Conservation (phyloP, 768 basidiomycete species). For the Ephemerocybe angulata region DNA sequence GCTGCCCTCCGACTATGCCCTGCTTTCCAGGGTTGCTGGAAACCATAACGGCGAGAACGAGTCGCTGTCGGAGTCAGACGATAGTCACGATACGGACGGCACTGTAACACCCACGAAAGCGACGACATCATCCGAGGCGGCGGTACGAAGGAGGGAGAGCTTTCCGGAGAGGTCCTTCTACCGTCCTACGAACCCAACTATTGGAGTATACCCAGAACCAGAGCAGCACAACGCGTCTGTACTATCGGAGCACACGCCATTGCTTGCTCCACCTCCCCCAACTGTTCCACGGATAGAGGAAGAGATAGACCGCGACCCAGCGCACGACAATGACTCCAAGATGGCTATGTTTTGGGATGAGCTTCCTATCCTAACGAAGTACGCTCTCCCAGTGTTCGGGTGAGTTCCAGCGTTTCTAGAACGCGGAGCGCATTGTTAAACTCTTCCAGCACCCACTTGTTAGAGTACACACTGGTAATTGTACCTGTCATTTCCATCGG, state of each 20-base stretch:
- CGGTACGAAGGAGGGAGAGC: constrained; percentile 17
- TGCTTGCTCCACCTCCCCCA: constrained; percentile 47
- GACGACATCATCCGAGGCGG: constrained; percentile 4
- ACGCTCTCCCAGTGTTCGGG: constrained; percentile 72
- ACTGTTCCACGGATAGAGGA: constrained; percentile 59
- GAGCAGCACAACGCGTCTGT: constrained; percentile 1
- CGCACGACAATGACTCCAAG: constrained; percentile 28
- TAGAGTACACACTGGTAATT: constrained; percentile 85
- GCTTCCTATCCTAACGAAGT: constrained; percentile 51
- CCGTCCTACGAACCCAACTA: constrained; percentile 36
- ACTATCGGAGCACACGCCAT: constrained; percentile 52
- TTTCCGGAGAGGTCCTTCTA: constrained; percentile 28
- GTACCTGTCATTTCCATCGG: constrained; percentile 85
- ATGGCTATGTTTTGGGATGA: constrained; percentile 53
- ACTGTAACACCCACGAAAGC: constrained; percentile 6
- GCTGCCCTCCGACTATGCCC: constrained; percentile 62
- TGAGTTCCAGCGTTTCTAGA: constrained; percentile 29
- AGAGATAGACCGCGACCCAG: constrained; percentile 32
- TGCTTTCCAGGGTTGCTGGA: constrained; percentile 50
- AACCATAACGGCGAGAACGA: constrained; percentile 20
- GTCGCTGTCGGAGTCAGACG: constrained; percentile 17
- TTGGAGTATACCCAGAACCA: constrained; percentile 23
- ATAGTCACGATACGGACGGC: constrained; percentile 8
- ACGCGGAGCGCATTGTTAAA: constrained; percentile 2
- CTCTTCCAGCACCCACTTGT: constrained; percentile 58